Base-by-base conservation (phyloP, 2,329 filamentous ascomycete genomes). In the Alternaria triticina region DNA sequence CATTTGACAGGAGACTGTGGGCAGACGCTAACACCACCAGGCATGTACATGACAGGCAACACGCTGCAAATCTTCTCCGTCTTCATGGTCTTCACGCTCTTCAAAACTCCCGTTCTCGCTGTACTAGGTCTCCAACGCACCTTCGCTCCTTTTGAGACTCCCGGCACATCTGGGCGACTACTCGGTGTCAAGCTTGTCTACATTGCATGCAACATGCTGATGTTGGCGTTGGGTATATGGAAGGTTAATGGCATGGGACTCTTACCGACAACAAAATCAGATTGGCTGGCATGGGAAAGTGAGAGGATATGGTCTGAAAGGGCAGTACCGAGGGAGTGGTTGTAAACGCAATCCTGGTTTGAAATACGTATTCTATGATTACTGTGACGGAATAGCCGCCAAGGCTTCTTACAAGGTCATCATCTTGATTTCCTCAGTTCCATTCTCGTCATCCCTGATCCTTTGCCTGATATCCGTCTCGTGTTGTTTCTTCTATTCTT, bases 11-110 rank as follows among this genome's bases (percentile, higher is more conserved):
- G 25, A 57, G 28, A n/a, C 7, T 20, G 12, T 13, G 27, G 13
- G 5, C 62, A 58, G 43, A 68, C 50, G 25, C 59, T 62, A 15
- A 58, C 28, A 5, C 4, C 6, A 22, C 7, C 27, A 81, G 79
- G 80, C 90, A 98, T 98, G 94, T 99, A 99, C 87, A 99, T 99
- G 96, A 96, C 95, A 30, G 96, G 96, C 75, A 99, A 98, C 83
- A 94, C 93, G 65, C 88, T 99, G 50, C 96, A 99, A 80, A 98
- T 99, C 70, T 99, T 99, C 85, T 96, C 92, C 82, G 98, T 99
- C 82, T 98, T 98, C 93, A 99, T 98, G 94, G 95, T 98, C 17
- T 94, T 95, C 75, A 98, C 97, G 91, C 90, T 97, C 49, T 99
- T 99, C 87, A 98, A 98, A 86, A 96, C 92, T 70, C 96, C 96